A percentile compares a stretch with the other conserved stretches of the same genome.
phyloP scores from a whole-genome alignment of 345 rosid species.

The Psidium guajava region DNA sequence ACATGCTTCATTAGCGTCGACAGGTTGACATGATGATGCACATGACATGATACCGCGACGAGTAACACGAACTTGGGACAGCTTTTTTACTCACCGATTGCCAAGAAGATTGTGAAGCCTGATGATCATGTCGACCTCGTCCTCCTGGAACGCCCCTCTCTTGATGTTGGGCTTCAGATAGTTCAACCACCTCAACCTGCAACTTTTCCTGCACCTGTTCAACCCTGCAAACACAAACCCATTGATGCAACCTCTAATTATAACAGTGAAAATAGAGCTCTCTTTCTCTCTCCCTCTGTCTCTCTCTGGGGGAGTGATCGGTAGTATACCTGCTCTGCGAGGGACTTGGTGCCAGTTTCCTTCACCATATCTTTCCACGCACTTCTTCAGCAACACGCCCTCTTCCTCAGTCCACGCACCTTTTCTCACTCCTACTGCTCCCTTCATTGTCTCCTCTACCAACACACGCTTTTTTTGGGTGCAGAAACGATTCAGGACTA shows the following conservation, averaged over 20 bases:
- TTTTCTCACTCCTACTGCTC: slow-evolving; percentile 1
- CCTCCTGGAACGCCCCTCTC: slow-evolving; percentile 33
- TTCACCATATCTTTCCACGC: slow-evolving; percentile 22
- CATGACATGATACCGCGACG: neutral
- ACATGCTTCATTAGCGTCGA: too few relatives aligned
- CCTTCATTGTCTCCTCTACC: neutral
- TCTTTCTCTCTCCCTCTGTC: neutral
- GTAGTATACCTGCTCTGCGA: slow-evolving; percentile 13
- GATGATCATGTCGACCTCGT: slow-evolving; percentile 38
- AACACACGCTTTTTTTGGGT: neutral
- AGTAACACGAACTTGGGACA: neutral
- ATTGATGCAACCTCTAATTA: neutral
- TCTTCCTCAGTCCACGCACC: slow-evolving; percentile 35
- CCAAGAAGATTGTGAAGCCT: slow-evolving; percentile 49
- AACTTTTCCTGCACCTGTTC: slow-evolving; percentile 54
- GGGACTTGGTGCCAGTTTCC: slow-evolving; percentile 24
- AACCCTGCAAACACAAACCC: slow-evolving; percentile 18
- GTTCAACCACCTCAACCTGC: slow-evolving; percentile 57
- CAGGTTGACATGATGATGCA: neutral
- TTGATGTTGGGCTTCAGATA: slow-evolving; percentile 47
- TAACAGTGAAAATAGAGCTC: neutral
- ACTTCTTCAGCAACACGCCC: slow-evolving; percentile 22
- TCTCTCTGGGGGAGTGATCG: neutral
- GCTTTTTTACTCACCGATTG: slow-evolving; percentile 25
- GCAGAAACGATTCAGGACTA: neutral